Conservation (phyloP, 768 basidiomycete genomes). For the Dioszegia crocea region DNA sequence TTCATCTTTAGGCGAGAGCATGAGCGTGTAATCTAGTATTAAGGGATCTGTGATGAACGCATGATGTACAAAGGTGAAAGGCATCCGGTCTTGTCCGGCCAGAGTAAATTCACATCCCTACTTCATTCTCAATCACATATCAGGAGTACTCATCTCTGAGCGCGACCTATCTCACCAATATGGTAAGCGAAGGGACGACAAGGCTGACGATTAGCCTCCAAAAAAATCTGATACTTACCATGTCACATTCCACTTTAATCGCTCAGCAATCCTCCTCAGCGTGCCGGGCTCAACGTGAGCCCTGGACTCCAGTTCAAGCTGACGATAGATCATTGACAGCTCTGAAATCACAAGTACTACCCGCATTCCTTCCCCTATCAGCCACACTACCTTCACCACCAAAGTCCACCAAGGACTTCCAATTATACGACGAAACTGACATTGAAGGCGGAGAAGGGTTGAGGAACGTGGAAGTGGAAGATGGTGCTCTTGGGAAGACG, state of each 20-base stretch:
- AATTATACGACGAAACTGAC: conserved; percentile 28
- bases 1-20: not conserved
- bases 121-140: too few relatives aligned
- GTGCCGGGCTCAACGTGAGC: conserved; percentile 35
- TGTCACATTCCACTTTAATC: conserved; percentile 38
- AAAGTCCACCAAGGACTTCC: conserved; percentile 16
- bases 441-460: conserved; percentile 13
- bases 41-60: not conserved
- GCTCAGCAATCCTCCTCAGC: conserved; percentile 37
- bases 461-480: conserved; percentile 18
- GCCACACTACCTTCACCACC: conserved; percentile 16
- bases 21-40: too few relatives aligned
- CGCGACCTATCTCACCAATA: too few relatives aligned
- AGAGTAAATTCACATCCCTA: not conserved
- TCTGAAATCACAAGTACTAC: conserved; percentile 31
- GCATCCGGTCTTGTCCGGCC: too few relatives aligned
- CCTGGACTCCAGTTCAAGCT: not conserved
- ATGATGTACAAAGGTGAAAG: not conserved
- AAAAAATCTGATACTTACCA: conserved; percentile 32
- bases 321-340: conserved; percentile 18
- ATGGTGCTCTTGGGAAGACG: conserved; percentile 3
- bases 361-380: conserved; percentile 29
- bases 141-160: too few relatives aligned
- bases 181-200: too few relatives aligned
- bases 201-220: conserved; percentile 24